Evolutionary conservation across 2,329 filamentous ascomycete genomes (phyloP), one percentile per base, ranked within the genome.

Genomic region (Thelonectria discophora): DNA sequence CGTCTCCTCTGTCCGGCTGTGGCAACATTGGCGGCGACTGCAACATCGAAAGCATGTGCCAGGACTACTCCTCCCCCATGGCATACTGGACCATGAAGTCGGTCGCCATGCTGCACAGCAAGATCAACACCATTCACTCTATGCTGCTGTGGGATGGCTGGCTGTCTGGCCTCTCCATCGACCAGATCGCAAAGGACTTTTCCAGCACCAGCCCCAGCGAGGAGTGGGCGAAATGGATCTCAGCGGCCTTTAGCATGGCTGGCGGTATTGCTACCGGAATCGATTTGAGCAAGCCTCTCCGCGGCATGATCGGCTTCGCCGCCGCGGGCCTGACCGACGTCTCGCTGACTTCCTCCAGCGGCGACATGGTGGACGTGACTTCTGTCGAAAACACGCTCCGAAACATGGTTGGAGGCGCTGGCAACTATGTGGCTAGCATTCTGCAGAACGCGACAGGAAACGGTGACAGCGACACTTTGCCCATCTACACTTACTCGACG

Each of bases 381-480:
- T 55, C 53, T 7, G 53, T 55, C 21, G 53, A 55, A n/a, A 55
- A 55, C 15, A 55, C 53, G n/a, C 52, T 55, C 6, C 48, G n/a
- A 24, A 55, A 55, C 18, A 47, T 55, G 27, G 52, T 55, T 20
- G 52, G 52, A 18, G 42, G 24, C 11, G 43, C 52, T 24, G 52
- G 52, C 12, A 48, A 55, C 18, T 47, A 55, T 30, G 52, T 47
- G 27, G 52, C 42, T 6, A 40, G 18, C n/a, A 37, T 55, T 21
- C 40, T 55, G 27, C 24, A 46, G 24, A 48, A 18, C 27, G 43
- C 52, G 3, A 55, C 43, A 9, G 52, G 52, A 8, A 46, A 34
- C n/a, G 52, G 52, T 30, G 52, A 48, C 9, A 18, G 30, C 12
- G 17, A 18, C 3, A 39, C 20, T 5, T 21, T 55, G 40, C 52